Conservation (phyloP, 1,284 basidiomycete genomes). For the Sanghuangporus sanghuang region DNA sequence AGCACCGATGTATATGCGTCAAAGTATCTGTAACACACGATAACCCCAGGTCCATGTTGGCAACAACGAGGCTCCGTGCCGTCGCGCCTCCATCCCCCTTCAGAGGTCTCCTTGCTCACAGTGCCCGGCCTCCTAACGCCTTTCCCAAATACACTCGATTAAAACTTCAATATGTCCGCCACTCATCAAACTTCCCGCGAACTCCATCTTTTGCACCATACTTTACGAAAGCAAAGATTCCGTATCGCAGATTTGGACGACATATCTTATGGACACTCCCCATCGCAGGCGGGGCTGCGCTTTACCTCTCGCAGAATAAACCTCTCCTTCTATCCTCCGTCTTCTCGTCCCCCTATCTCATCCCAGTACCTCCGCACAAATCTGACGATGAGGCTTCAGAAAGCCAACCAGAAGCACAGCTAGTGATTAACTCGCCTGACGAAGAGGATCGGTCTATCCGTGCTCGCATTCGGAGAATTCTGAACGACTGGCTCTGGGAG, state of each 20-base stretch:
- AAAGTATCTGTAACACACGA: not conserved
- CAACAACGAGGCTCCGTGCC: constrained; percentile 3
- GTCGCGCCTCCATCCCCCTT: not conserved
- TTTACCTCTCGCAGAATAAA: constrained; percentile 42
- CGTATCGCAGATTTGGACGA: constrained; percentile 27
- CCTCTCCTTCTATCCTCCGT: constrained; percentile 39
- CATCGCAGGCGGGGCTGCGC: constrained; percentile 44
- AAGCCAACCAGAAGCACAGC: constrained; percentile 19
- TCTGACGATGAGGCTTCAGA: not conserved
- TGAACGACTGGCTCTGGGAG: constrained; percentile 69
- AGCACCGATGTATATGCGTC: constrained; percentile 8
- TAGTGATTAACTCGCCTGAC: constrained; percentile 54
- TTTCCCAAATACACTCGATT: not conserved
- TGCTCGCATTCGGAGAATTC: constrained; percentile 37
- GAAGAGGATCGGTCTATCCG: constrained; percentile 48
- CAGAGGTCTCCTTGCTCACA: not conserved
- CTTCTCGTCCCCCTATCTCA: constrained; percentile 55
- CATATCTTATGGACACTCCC: constrained; percentile 50
- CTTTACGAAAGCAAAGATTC: constrained; percentile 24
- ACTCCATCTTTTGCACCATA: constrained; percentile 22
- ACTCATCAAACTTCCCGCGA: constrained; percentile 9
- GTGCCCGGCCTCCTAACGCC: not conserved
- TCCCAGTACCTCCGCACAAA: constrained; percentile 43
- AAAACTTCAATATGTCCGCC: not conserved
- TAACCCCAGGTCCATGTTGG: constrained; percentile 13